Evolutionary conservation across 83 land plant species (phyloP), one percentile per base, ranked within the genome.

Genomic region (Diphasiastrum complanatum): DNA sequence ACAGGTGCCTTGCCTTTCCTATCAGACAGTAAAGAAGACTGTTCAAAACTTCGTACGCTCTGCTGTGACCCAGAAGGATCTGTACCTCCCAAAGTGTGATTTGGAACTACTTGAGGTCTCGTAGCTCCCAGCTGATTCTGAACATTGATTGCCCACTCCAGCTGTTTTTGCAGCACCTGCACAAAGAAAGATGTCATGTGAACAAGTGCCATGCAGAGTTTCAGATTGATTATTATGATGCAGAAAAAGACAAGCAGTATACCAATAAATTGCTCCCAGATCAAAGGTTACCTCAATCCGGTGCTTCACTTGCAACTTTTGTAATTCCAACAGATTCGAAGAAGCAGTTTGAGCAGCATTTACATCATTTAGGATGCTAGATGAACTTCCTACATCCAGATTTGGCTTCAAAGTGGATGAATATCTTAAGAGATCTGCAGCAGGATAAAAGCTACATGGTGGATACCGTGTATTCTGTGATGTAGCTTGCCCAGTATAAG

Each of bases 161-260:
- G 35, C 34, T 55, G 59, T 0, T 55, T 31, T 35, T 27, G 34
- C 38, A 55, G 19, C 8, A 55, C n/a, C 59, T 55, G 31, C n/a
- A 14, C n/a, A 41, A 12, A 55, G 14, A 11, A 25, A 30, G 31
- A n/a, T n/a, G n/a, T n/a, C n/a, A n/a, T n/a, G n/a, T n/a, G n/a
- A n/a, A n/a, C n/a, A n/a, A n/a, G n/a, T n/a, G n/a, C n/a, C 16
- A 55, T 55, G 11, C 34, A 23, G 16, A 1, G 22, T 0, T 50
- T 24, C 53, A 18, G 53, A 16, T 22, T 20, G 8, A 18, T 22
- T 11, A 27, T 18, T 18, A 41, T 14, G n/a, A 0, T 41, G 45
- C 45, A n/a, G n/a, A n/a, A n/a, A n/a, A n/a, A n/a, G n/a, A n/a
- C n/a, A n/a, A n/a, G n/a, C n/a, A n/a, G n/a, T n/a, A n/a, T 41